A percentile compares a stretch with the other conserved stretches of the same genome.
phyloP scores from a whole-genome alignment of 495 filamentous ascomycete genomes.

The Tuber borchii region DNA sequence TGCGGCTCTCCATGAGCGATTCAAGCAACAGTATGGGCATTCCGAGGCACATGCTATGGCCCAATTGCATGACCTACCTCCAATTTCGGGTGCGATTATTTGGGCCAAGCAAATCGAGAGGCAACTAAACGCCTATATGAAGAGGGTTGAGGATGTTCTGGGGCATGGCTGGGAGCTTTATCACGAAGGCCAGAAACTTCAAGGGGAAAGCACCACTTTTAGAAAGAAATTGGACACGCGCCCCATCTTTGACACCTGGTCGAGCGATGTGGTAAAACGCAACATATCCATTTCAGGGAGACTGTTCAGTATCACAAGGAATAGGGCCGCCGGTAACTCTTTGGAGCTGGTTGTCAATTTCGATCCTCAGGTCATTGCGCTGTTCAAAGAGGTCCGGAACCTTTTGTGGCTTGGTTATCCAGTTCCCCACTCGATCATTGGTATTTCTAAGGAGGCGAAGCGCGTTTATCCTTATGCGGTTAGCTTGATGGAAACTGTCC shows the following conservation, averaged over 20 bases:
- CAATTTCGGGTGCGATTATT: conserved; percentile 91
- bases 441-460: conserved; percentile 92
- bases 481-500: conserved; percentile 93
- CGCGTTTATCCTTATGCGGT: conserved; percentile 95
- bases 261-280: conserved; percentile 75
- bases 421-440: conserved; percentile 88
- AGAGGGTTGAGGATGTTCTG: conserved; percentile 90
- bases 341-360: conserved; percentile 92
- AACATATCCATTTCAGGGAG: conserved; percentile 85
- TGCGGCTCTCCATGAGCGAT: conserved; percentile 81
- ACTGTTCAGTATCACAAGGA: conserved; percentile 81
- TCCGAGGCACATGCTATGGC: conserved; percentile 98
- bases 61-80: conserved; percentile 86
- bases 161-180: conserved; percentile 91
- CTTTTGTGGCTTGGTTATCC: conserved; percentile 86
- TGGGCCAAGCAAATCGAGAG: conserved; percentile 96
- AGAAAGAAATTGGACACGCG: conserved; percentile 91
- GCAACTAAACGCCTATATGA: conserved; percentile 92
- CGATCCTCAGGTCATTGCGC: conserved; percentile 86
- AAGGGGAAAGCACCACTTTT: conserved; percentile 80
- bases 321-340: conserved; percentile 75
- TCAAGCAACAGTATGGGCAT: conserved; percentile 97
- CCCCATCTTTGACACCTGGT: conserved; percentile 89
- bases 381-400: conserved; percentile 99
- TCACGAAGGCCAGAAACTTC: conserved; percentile 87